These are phyloP conservation scores for Bromus sterilis DNA, from an alignment of 176 grass and related monocot genomes.

Conservation along the genomic window DNA sequence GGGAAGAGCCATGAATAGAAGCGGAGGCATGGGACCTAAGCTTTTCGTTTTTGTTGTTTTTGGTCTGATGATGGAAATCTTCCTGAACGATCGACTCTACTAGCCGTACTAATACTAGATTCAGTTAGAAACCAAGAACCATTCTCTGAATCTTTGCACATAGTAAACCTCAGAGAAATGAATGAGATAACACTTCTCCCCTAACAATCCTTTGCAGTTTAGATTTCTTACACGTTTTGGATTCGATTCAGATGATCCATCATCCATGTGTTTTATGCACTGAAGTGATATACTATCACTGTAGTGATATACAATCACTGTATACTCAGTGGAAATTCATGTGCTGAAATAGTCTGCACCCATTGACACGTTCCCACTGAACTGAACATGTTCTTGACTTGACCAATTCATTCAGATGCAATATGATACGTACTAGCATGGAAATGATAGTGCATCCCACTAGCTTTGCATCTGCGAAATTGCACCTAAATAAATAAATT, in stretches of 20 bases:
- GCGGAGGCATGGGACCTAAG: background rate
- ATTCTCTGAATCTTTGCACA: background rate
- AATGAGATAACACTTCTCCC: too few relatives aligned
- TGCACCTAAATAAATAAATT: background rate
- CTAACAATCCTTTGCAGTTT: too few relatives aligned
- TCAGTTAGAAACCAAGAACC: background rate
- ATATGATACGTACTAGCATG: background rate
- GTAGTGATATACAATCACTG: too few relatives aligned
- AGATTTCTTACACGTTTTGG: too few relatives aligned
- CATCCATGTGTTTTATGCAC: too few relatives aligned
- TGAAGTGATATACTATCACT: too few relatives aligned
- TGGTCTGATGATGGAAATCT: background rate
- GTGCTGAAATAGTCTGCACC: background rate
- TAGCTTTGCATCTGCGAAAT: too few relatives aligned
- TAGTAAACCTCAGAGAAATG: background rate
- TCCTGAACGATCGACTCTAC: background rate
- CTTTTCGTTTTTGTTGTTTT: background rate
- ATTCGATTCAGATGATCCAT: too few relatives aligned
- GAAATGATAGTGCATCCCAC: background rate
- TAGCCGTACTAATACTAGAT: too few relatives aligned
- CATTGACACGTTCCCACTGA: background rate
- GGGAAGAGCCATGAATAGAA: conserved; percentile 12
- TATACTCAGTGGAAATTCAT: too few relatives aligned
- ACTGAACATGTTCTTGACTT: background rate
- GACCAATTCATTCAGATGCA: background rate